Percentiles rank a stretch among this genome's conserved stretches.
Conservation (phyloP, 2,329 filamentous ascomycete genomes). For the Phaeosphaeria sp. region DNA sequence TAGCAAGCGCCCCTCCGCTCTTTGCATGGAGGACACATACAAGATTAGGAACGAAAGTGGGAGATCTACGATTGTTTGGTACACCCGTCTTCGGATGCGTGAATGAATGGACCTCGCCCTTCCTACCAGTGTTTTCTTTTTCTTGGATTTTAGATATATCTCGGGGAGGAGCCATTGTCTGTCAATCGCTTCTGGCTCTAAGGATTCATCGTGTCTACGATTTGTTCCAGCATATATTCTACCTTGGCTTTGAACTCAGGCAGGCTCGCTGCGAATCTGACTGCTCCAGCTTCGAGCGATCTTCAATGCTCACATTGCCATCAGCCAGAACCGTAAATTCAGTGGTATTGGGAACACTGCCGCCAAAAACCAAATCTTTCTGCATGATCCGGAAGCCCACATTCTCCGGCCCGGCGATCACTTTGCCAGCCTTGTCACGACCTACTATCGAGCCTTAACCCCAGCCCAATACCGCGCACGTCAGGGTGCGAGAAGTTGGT, state of each 20-base stretch:
- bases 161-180: slow-evolving; percentile 59
- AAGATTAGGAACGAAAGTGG: slow-evolving; percentile 8
- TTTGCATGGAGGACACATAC: slow-evolving; percentile 8
- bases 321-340: slow-evolving; percentile 39
- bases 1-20: slow-evolving; percentile 10
- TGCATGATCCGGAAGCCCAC: slow-evolving; percentile 60
- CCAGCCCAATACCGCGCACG: slow-evolving; percentile 62
- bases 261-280: background rate
- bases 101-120: background rate
- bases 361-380: slow-evolving; percentile 61
- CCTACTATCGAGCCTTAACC: slow-evolving; percentile 58
- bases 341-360: slow-evolving; percentile 59
- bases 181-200: too few relatives aligned
- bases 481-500: slow-evolving; percentile 57
- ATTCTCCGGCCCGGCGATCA: slow-evolving; percentile 62
- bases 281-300: slow-evolving; percentile 4
- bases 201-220: slow-evolving; percentile 65
- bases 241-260: slow-evolving; percentile 39
- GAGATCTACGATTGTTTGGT: background rate
- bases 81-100: background rate
- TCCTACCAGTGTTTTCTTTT: background rate
- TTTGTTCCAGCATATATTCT: slow-evolving; percentile 56
- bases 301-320: slow-evolving; percentile 30
- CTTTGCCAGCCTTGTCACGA: slow-evolving; percentile 32
- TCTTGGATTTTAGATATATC: slow-evolving; percentile 60